Conservation (phyloP, 768 basidiomycete genomes). For the Pisolithus sp. region DNA sequence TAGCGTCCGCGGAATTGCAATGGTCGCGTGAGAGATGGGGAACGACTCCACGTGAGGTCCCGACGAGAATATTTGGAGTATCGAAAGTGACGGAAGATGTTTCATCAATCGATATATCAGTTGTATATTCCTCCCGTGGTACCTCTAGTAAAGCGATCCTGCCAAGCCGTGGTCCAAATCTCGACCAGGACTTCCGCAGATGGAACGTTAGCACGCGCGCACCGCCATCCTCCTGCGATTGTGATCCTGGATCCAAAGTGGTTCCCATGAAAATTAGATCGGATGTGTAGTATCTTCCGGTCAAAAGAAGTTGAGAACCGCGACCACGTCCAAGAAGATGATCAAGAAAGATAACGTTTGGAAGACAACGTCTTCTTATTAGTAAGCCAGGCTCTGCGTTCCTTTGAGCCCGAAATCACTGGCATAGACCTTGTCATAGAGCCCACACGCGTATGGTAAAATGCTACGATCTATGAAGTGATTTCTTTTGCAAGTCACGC, state of each 20-base stretch:
- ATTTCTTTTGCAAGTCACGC: too few species aligned
- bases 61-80: constrained; percentile 57
- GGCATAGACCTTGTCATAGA: too few species aligned
- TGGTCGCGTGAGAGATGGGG: constrained; percentile 72
- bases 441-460: too few species aligned
- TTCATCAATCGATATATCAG: not conserved
- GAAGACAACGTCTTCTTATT: too few species aligned
- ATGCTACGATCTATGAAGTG: too few species aligned
- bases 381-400: too few species aligned
- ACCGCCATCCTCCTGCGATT: not conserved
- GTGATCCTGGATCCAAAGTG: not conserved
- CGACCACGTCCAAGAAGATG: too few species aligned
- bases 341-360: too few species aligned
- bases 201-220: constrained; percentile 16
- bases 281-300: too few species aligned
- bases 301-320: too few species aligned
- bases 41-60: constrained; percentile 67
- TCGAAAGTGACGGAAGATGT: constrained; percentile 31
- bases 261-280: not conserved
- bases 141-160: constrained; percentile 15
- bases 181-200: constrained; percentile 4
- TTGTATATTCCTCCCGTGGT: not conserved
- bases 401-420: too few species aligned
- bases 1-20: constrained; percentile 35
- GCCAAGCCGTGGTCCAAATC: constrained; percentile 24